Conservation (phyloP, 2,329 filamentous ascomycete species). For the Rachicladosporium sp. region DNA sequence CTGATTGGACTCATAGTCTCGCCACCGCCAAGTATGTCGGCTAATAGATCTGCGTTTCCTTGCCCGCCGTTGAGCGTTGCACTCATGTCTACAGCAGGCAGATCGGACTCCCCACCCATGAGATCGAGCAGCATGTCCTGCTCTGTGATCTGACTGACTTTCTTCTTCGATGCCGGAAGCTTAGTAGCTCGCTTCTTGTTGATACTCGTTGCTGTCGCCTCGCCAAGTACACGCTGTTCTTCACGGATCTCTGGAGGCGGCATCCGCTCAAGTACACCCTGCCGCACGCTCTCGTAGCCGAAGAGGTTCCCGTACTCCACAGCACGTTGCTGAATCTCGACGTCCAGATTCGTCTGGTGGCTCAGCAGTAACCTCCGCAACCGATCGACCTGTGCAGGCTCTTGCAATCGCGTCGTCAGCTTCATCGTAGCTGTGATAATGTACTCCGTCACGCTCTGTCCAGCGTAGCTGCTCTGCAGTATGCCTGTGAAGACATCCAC, state of each 20-base stretch:
- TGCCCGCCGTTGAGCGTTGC: conserved; percentile 44
- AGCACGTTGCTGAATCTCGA: conserved; percentile 90
- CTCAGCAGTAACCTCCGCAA: conserved; percentile 64
- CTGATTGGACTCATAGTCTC: conserved; percentile 29
- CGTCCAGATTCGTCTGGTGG: conserved; percentile 76
- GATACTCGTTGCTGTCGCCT: conserved; percentile 41
- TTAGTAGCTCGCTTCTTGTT: conserved; percentile 32
- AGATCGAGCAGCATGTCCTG: conserved; percentile 85
- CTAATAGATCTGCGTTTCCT: conserved; percentile 68
- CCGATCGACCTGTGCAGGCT: conserved; percentile 74
- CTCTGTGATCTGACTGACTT: conserved; percentile 68
- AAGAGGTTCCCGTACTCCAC: conserved; percentile 97
- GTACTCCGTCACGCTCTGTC: conserved; percentile 84
- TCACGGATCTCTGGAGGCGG: conserved; percentile 93
- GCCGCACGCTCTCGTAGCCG: conserved; percentile 70
- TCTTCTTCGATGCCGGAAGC: conserved; percentile 55
- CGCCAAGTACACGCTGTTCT: conserved; percentile 79
- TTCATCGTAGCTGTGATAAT: conserved; percentile 94
- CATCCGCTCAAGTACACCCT: conserved; percentile 94
- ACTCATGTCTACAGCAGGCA: conserved; percentile 46
- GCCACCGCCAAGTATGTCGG: conserved; percentile 72
- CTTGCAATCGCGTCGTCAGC: conserved; percentile 74
- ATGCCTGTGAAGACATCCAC: conserved; percentile 88
- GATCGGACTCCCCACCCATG: conserved; percentile 63
- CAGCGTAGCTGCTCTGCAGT: conserved; percentile 86